These are phyloP conservation scores for Neofusicoccum cordaticola DNA, from an alignment of 2,329 filamentous ascomycete species.

Conservation along the genomic window DNA sequence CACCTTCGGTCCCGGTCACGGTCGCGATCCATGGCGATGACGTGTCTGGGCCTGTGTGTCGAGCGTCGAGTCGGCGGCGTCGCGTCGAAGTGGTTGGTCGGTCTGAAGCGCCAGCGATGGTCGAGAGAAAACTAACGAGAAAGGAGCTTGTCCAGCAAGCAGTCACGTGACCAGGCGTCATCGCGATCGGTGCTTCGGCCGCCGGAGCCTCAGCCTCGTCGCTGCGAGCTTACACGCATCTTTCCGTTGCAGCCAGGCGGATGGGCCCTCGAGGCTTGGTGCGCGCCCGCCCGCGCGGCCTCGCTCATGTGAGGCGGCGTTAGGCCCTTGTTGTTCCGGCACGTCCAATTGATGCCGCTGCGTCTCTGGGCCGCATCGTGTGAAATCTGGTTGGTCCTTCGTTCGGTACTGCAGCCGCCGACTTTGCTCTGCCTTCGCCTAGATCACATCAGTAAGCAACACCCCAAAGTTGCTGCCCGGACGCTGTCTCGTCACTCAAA, in stretches of 20 bases:
- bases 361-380: conserved; percentile 4
- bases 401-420: not conserved
- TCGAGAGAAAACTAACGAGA: conserved; percentile 16
- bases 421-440: not conserved
- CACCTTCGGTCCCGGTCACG: conserved; percentile 45
- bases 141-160: conserved; percentile 11
- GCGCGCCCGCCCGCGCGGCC: not conserved
- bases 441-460: not conserved
- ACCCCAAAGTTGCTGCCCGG: not conserved
- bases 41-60: not conserved
- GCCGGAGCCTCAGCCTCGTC: not conserved
- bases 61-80: conserved; percentile 2
- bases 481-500: not conserved
- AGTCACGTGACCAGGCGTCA: conserved; percentile 17
- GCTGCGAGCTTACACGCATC: not conserved
- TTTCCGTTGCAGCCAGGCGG: not conserved
- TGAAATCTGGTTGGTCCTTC: conserved; percentile 10
- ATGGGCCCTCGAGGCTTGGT: not conserved
- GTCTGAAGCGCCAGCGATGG: not conserved
- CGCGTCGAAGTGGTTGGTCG: conserved; percentile 12
- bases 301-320: not conserved
- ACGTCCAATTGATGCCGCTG: not conserved
- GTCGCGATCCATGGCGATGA: conserved; percentile 23
- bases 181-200: not conserved
- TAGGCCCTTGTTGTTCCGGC: conserved; percentile 1